phyloP scores from a whole-genome alignment of 1,284 basidiomycete genomes.

The Cutaneotrichosporon curvatum region DNA sequence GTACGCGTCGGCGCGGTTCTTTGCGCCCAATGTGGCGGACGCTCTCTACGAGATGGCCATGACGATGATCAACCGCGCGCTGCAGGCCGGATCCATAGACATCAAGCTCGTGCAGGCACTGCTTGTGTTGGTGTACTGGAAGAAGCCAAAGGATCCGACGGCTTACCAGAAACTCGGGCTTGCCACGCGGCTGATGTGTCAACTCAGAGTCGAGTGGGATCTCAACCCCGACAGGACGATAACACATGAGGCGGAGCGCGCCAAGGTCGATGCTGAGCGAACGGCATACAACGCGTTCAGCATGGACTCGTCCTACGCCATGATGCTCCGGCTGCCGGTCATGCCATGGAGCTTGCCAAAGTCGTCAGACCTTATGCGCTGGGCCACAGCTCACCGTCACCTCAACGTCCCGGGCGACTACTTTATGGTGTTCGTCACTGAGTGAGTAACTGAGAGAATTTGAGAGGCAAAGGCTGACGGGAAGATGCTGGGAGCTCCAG shows the following conservation, averaged over 20 bases:
- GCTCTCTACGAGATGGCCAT: conserved; percentile 12
- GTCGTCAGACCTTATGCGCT: neutral
- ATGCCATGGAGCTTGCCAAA: neutral
- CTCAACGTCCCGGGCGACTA: conserved; percentile 1
- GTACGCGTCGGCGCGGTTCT: conserved; percentile 19
- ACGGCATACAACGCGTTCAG: neutral
- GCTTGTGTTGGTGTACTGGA: conserved; percentile 14
- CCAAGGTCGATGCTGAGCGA: neutral
- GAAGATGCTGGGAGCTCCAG: conserved; percentile 5
- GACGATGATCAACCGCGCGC: conserved; percentile 12
- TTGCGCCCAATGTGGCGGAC: conserved; percentile 12
- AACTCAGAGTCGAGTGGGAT: conserved; percentile 15
- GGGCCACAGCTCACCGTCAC: neutral
- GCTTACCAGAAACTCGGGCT: conserved; percentile 22
- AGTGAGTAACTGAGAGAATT: neutral
- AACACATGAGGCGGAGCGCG: neutral
- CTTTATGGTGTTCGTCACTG: conserved; percentile 1
- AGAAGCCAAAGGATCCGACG: conserved; percentile 12
- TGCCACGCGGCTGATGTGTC: conserved; percentile 20
- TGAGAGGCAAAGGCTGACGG: neutral
- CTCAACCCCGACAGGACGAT: no score
- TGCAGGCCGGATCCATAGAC: conserved; percentile 7
- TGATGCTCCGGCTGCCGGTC: conserved; percentile 1
- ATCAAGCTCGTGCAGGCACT: conserved; percentile 17
- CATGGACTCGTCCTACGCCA: conserved; percentile 1